Base-by-base conservation (phyloP, 2,329 filamentous ascomycete genomes). In the Calcarisporium arbuscula region DNA sequence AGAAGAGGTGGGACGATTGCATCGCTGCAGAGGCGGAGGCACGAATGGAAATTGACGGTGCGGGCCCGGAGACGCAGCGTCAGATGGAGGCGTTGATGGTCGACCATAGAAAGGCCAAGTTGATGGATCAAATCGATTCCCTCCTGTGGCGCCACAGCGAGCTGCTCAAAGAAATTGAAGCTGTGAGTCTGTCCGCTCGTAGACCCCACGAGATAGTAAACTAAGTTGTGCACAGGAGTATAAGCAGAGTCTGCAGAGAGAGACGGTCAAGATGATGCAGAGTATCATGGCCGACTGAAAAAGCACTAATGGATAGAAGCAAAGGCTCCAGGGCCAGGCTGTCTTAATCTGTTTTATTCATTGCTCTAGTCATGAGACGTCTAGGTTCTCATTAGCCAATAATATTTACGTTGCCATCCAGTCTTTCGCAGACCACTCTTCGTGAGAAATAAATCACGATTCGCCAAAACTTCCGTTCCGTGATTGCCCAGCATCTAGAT, bases 211-310 rank as follows among this genome's bases (percentile, higher is more conserved):
- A 20, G 18, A 11, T 19, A 12, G 10, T n/a, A 31, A 10, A 19
- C 34, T 40, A 30, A 37, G 15, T 12, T 21, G 10, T 9, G 8
- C 5, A 8, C n/a, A 61, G 57, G 45, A 57, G 26, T 58, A 48
- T 22, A 49, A 42, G 18, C 42, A 43, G 11, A 35, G 46, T 4
- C 40, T 57, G 3, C 45, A 53, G 4, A 39, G 30, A 1, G 46
- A 56, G 28, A 55, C 49, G 0, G 14, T 47, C 20, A 48, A 38
- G 18, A 47, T 58, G 29, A 47, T 58, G 45, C 44, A 49, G 25
- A 32, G 32, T 19, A 36, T 43, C 16, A 22, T 39, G 36, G 33
- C 22, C 7, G 40, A 45, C 12, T 42, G 5, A 34, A 6, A 8
- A n/a, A n/a, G n/a, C n/a, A n/a, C n/a, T n/a, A n/a, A n/a, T n/a